Conservation (phyloP, 2,329 filamentous ascomycete genomes). For the Fusarium pseudograminearum region DNA sequence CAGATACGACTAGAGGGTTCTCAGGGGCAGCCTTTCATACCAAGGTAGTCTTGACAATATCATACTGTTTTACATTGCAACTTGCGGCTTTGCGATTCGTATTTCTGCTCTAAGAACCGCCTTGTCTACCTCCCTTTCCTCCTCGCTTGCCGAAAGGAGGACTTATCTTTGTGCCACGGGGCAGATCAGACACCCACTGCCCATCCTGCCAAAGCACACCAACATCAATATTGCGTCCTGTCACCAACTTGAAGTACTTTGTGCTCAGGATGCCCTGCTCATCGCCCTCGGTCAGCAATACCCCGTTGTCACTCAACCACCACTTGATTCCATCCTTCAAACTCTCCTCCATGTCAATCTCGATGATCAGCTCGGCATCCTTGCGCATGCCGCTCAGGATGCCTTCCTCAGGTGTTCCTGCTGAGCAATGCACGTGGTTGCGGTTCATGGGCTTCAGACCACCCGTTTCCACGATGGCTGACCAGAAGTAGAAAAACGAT, state of each 20-base stretch:
- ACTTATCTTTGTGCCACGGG: slow-evolving; percentile 65
- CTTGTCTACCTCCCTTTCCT: slow-evolving; percentile 42
- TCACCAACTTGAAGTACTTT: slow-evolving; percentile 78
- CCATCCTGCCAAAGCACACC: slow-evolving; percentile 79
- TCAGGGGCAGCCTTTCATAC: neutral
- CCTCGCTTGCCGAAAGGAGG: slow-evolving; percentile 62
- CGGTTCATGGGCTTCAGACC: slow-evolving; percentile 84
- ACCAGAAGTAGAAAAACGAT: slow-evolving; percentile 86
- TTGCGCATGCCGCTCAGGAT: slow-evolving; percentile 85
- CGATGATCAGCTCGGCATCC: slow-evolving; percentile 82
- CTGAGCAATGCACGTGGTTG: slow-evolving; percentile 91
- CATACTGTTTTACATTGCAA: neutral
- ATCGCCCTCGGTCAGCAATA: slow-evolving; percentile 73
- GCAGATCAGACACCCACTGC: slow-evolving; percentile 73
- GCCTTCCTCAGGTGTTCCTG: slow-evolving; percentile 70
- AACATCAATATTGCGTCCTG: slow-evolving; percentile 68
- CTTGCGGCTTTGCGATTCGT: neutral
- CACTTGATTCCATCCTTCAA: slow-evolving; percentile 74
- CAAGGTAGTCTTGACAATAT: neutral
- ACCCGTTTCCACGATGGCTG: slow-evolving; percentile 77
- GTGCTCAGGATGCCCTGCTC: slow-evolving; percentile 72
- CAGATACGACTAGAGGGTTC: neutral
- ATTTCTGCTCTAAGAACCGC: slow-evolving; percentile 19
- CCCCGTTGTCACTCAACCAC: slow-evolving; percentile 83
- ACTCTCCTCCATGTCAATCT: slow-evolving; percentile 77